Conservation (phyloP, 352 stramenopile genomes). For the Phytophthora cactorum region DNA sequence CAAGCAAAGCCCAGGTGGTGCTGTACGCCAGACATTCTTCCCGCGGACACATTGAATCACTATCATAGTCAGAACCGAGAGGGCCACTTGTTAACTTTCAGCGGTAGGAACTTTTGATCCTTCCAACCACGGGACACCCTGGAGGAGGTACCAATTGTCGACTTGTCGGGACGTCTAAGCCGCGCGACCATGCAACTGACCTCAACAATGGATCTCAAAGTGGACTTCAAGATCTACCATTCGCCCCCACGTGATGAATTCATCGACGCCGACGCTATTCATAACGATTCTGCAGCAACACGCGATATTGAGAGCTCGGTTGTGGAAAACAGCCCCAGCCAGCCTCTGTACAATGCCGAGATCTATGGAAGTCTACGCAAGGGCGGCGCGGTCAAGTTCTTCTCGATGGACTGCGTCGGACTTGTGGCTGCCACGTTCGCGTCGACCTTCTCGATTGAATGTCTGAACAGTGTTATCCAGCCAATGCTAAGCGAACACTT, state of each 20-base stretch:
- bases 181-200: slow-evolving; percentile 22
- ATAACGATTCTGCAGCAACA: not conserved
- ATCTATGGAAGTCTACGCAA: slow-evolving; percentile 59
- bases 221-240: slow-evolving; percentile 29
- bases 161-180: slow-evolving; percentile 23
- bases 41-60: not conserved
- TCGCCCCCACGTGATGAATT: slow-evolving; percentile 3
- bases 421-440: slow-evolving; percentile 49
- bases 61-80: not conserved
- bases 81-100: not conserved
- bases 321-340: slow-evolving; percentile 17
- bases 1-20: slow-evolving; percentile 22
- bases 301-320: slow-evolving; percentile 21
- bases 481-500: slow-evolving; percentile 44
- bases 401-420: slow-evolving; percentile 42
- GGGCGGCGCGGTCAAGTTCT: slow-evolving; percentile 46
- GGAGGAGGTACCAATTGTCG: slow-evolving; percentile 31
- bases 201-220: slow-evolving; percentile 15
- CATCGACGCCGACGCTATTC: slow-evolving; percentile 15
- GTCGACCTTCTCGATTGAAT: slow-evolving; percentile 43
- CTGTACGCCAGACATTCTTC: slow-evolving; percentile 20
- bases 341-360: slow-evolving; percentile 60
- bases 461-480: slow-evolving; percentile 29
- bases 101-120: not conserved
- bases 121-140: not conserved